phyloP scores from a whole-genome alignment of 2,329 filamentous ascomycete species.

The Fusarium sp. region DNA sequence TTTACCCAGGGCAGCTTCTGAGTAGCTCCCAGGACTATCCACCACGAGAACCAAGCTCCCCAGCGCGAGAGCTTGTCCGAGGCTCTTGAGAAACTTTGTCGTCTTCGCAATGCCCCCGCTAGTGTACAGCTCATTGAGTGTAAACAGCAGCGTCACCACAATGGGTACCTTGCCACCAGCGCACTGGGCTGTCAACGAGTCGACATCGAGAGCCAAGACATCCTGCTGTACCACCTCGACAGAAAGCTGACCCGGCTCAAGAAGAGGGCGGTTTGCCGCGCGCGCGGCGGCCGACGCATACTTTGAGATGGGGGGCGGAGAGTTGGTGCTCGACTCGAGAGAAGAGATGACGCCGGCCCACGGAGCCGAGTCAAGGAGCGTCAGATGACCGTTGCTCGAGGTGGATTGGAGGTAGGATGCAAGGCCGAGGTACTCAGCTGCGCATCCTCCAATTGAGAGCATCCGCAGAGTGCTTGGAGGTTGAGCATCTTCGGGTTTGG shows the following conservation, averaged over 20 bases:
- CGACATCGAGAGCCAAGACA: slow-evolving; percentile 57
- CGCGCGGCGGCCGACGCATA: slow-evolving; percentile 63
- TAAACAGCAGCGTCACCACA: slow-evolving; percentile 90
- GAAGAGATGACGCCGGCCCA: slow-evolving; percentile 75
- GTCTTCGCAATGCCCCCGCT: slow-evolving; percentile 78
- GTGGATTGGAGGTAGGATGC: slow-evolving; percentile 56
- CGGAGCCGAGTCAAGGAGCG: slow-evolving; percentile 83
- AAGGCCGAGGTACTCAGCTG: slow-evolving; percentile 71
- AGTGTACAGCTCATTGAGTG: slow-evolving; percentile 93
- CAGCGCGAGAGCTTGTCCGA: slow-evolving; percentile 69
- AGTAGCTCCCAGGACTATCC: slow-evolving; percentile 94
- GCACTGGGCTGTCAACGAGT: slow-evolving; percentile 50
- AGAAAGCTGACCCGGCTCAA: slow-evolving; percentile 54
- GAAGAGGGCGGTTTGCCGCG: slow-evolving; percentile 59
- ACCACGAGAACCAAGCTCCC: slow-evolving; percentile 84
- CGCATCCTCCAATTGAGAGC: slow-evolving; percentile 67
- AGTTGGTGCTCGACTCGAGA: slow-evolving; percentile 69
- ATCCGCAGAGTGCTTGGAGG: slow-evolving; percentile 49
- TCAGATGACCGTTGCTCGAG: slow-evolving; percentile 57
- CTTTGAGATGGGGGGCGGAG: slow-evolving; percentile 61
- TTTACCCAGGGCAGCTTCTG: slow-evolving; percentile 78
- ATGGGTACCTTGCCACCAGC: slow-evolving; percentile 51
- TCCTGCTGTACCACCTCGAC: slow-evolving; percentile 62
- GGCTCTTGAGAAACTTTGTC: slow-evolving; percentile 77
- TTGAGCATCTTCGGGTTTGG: slow-evolving; percentile 16